phyloP scores from a whole-genome alignment of 2,329 filamentous ascomycete species.

The Trichoderma sp. region DNA sequence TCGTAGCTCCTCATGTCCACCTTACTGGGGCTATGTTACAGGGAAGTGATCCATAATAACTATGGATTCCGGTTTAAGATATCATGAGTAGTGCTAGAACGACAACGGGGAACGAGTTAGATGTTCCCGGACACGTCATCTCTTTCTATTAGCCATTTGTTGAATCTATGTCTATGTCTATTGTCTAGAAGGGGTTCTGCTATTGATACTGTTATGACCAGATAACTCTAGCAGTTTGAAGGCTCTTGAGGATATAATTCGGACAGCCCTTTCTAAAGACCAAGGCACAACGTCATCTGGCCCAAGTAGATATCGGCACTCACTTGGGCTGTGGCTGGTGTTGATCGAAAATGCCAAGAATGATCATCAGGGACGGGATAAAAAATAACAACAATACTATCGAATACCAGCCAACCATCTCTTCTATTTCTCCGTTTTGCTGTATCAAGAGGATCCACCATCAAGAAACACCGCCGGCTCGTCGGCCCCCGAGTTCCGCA shows the following conservation, averaged over 20 bases:
- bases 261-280: no score
- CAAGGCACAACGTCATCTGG: not conserved
- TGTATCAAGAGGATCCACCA: not conserved
- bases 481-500: conserved; percentile 8
- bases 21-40: not conserved
- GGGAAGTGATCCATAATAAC: not conserved
- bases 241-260: not conserved
- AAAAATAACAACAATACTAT: not conserved
- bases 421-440: not conserved
- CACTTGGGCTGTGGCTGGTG: not conserved
- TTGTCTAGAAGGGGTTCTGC: not conserved
- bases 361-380: not conserved
- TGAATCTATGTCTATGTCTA: not conserved
- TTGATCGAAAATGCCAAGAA: not conserved
- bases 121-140: not conserved
- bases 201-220: not conserved
- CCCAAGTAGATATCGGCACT: not conserved
- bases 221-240: not conserved
- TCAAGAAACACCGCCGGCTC: not conserved
- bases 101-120: not conserved
- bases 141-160: not conserved
- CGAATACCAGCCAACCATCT: not conserved
- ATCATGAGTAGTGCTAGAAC: not conserved
- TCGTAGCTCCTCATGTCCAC: not conserved
- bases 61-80: not conserved